phyloP scores from a whole-genome alignment of 495 filamentous ascomycete species.

The Amphirosellinia nigrospora region DNA sequence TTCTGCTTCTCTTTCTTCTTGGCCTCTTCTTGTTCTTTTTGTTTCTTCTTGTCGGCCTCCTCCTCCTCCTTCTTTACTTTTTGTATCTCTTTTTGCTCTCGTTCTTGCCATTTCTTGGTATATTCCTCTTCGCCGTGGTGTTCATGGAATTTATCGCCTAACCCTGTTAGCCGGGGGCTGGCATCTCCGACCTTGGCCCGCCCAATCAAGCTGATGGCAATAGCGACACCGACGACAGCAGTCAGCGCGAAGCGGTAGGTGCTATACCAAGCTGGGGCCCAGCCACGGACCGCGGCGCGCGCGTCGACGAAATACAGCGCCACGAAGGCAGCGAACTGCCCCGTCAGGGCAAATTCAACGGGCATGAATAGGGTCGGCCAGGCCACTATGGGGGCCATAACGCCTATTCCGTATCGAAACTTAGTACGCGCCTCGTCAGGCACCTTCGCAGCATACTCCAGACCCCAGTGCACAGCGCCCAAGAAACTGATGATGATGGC shows the following conservation, averaged over 20 bases:
- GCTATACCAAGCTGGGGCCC: constrained; percentile 90
- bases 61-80: constrained; percentile 46
- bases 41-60: constrained; percentile 43
- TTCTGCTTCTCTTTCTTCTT: constrained; percentile 33
- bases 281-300: constrained; percentile 74
- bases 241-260: constrained; percentile 96
- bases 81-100: constrained; percentile 62
- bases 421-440: constrained; percentile 41
- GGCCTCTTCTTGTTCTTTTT: constrained; percentile 38
- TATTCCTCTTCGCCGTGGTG: constrained; percentile 46
- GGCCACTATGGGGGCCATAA: constrained; percentile 81
- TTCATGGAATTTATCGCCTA: constrained; percentile 68
- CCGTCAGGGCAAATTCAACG: constrained; percentile 84
- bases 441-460: constrained; percentile 66
- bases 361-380: constrained; percentile 94
- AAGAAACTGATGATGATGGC: constrained; percentile 96
- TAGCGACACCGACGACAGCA: constrained; percentile 86
- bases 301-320: constrained; percentile 89
- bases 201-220: constrained; percentile 85
- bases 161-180: constrained; percentile 45
- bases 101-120: constrained; percentile 68
- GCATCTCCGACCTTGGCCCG: constrained; percentile 79
- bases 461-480: constrained; percentile 93
- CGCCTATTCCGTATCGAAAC: constrained; percentile 80
- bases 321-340: constrained; percentile 88